These are phyloP conservation scores for Atractiella rhizophila DNA, from an alignment of 768 basidiomycete species.

Conservation along the genomic window DNA sequence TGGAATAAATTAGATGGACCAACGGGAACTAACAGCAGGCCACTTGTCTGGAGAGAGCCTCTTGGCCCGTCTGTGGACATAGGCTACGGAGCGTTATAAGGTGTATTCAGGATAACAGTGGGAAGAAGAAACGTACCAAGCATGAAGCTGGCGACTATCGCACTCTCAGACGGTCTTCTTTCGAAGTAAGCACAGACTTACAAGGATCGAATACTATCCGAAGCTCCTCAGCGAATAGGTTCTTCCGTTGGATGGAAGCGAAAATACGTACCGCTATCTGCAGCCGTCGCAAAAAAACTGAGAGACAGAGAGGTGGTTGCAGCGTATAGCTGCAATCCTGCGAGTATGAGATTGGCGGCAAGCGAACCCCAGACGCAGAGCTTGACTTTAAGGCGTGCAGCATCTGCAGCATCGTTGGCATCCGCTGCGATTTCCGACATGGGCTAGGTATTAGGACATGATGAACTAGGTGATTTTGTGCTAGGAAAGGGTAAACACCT, in stretches of 20 bases:
- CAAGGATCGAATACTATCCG: too few species aligned
- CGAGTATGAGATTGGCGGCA: constrained; percentile 7
- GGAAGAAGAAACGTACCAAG: constrained; percentile 5
- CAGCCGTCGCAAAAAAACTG: constrained; percentile 64
- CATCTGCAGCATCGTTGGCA: constrained; percentile 3
- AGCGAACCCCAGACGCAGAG: constrained; percentile 5
- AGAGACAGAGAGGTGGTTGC: constrained; percentile 61
- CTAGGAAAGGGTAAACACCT: too few species aligned
- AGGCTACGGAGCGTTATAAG: too few species aligned
- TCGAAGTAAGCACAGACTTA: too few species aligned
- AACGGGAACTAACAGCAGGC: too few species aligned
- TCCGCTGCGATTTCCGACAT: background rate
- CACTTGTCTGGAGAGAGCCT: constrained; percentile 4
- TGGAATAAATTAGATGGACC: background rate
- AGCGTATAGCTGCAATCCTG: constrained; percentile 40
- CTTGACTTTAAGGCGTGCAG: constrained; percentile 5
- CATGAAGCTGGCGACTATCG: constrained; percentile 3
- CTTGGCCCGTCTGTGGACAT: constrained; percentile 4
- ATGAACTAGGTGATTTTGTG: background rate
- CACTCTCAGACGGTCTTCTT: too few species aligned
- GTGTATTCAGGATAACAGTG: background rate
- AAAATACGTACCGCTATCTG: too few species aligned
- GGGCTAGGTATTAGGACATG: background rate
- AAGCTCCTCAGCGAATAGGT: too few species aligned
- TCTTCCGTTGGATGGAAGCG: too few species aligned